A percentile compares a stretch with the other conserved stretches of the same genome.
These are phyloP conservation scores for Dioscorea zingiberensis DNA, from an alignment of 106 monocot genomes.

Conservation along the genomic window DNA sequence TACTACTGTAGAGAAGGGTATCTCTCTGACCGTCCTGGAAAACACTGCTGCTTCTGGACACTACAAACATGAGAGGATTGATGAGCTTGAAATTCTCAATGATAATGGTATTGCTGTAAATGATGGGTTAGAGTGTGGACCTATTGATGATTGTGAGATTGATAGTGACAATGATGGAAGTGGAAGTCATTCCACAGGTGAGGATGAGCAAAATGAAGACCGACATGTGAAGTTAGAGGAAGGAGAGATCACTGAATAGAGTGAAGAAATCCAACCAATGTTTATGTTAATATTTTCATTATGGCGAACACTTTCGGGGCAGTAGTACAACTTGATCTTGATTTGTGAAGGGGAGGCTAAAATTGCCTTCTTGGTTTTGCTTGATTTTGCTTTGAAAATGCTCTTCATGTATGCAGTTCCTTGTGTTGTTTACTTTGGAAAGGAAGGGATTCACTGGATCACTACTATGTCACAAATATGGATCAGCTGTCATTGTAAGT, in stretches of 20 bases:
- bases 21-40: background rate
- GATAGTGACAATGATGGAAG: conserved; percentile 1
- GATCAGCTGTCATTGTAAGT: too few relatives aligned
- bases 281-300: background rate
- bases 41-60: background rate
- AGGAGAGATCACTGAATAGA: conserved; percentile 20
- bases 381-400: too few relatives aligned
- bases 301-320: too few relatives aligned
- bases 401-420: too few relatives aligned
- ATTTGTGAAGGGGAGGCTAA: too few relatives aligned
- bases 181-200: background rate
- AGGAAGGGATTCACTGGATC: too few relatives aligned
- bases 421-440: too few relatives aligned
- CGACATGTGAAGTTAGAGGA: conserved; percentile 20
- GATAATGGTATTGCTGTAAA: too few relatives aligned
- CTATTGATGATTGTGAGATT: background rate
- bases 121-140: background rate
- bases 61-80: background rate
- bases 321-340: too few relatives aligned
- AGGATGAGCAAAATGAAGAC: background rate
- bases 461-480: too few relatives aligned
- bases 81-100: background rate
- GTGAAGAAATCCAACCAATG: background rate
- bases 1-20: background rate
- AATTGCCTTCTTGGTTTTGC: too few relatives aligned